phyloP scores from a whole-genome alignment of 306 rosid species.

The Adenanthera pavonina region DNA sequence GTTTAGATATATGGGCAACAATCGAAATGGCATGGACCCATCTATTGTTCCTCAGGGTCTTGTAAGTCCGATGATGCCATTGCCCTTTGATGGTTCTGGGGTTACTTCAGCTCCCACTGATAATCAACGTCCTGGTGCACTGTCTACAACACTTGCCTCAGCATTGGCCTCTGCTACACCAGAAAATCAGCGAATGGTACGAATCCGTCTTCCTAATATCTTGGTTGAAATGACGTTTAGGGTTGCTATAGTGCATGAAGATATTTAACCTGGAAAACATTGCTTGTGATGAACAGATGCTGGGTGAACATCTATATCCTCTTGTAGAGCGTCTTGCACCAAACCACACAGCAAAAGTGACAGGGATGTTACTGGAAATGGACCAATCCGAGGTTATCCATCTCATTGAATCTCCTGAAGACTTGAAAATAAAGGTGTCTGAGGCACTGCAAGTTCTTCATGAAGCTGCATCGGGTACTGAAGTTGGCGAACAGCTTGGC shows the following conservation, averaged over 20 bases:
- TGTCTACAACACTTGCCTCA: constrained; percentile 79
- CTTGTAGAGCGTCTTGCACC: constrained; percentile 74
- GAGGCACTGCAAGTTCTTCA: constrained; percentile 88
- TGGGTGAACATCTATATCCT: constrained; percentile 89
- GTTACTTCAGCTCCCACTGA: constrained; percentile 52
- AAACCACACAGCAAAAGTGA: constrained; percentile 72
- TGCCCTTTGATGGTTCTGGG: constrained; percentile 63
- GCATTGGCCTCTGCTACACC: constrained; percentile 83
- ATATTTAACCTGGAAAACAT: constrained; percentile 25
- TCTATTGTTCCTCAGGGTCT: constrained; percentile 59
- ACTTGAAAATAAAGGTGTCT: constrained; percentile 73
- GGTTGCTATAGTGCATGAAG: background rate
- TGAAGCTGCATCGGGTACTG: constrained; percentile 64
- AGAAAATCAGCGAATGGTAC: constrained; percentile 75
- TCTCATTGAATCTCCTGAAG: constrained; percentile 90
- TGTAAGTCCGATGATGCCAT: constrained; percentile 59
- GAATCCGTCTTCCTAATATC: constrained; percentile 6
- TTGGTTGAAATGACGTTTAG: background rate
- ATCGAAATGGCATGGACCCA: constrained; percentile 64
- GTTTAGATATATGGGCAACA: constrained; percentile 61
- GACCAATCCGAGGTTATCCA: constrained; percentile 94
- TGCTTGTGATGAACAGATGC: constrained; percentile 61
- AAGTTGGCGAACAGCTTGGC: constrained; percentile 62
- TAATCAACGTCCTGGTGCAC: constrained; percentile 50
- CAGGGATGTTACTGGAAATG: constrained; percentile 95